Evolutionary conservation across 2,329 filamentous ascomycete species (phyloP).

Genomic region (Thermochaetoides dissita): DNA sequence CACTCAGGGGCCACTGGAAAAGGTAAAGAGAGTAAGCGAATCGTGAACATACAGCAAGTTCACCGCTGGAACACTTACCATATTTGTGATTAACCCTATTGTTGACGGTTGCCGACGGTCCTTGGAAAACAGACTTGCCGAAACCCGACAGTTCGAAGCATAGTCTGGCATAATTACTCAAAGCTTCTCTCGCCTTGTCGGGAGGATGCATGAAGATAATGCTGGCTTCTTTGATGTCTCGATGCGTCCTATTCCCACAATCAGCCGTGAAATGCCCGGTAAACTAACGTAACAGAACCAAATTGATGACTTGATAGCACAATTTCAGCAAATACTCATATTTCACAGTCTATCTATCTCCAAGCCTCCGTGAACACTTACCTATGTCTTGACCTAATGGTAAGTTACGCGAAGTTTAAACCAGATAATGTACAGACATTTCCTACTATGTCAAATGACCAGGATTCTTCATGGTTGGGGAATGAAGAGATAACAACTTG

Average conservation of each 20-base stretch:
- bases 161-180: background rate
- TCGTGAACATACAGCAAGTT: background rate
- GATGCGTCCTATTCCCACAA: background rate
- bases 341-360: too few relatives aligned
- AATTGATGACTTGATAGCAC: background rate
- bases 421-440: too few relatives aligned
- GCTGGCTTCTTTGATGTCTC: conserved; percentile 2
- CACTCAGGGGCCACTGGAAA: conserved; percentile 1
- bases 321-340: background rate
- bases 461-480: too few relatives aligned
- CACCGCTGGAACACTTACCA: background rate
- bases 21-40: background rate
- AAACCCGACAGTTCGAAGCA: conserved; percentile 2
- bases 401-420: too few relatives aligned
- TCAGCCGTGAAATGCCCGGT: too few relatives aligned
- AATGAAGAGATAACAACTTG: too few relatives aligned
- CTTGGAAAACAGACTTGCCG: background rate
- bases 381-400: too few relatives aligned
- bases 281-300: background rate
- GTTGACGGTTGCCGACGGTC: background rate
- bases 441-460: too few relatives aligned
- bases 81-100: background rate
- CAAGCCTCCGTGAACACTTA: too few relatives aligned
- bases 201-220: background rate
- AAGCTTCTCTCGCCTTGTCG: too few relatives aligned